Evolutionary conservation across 805 yeast species (phyloP).

Genomic region (Saccharomycopsis sp.): DNA sequence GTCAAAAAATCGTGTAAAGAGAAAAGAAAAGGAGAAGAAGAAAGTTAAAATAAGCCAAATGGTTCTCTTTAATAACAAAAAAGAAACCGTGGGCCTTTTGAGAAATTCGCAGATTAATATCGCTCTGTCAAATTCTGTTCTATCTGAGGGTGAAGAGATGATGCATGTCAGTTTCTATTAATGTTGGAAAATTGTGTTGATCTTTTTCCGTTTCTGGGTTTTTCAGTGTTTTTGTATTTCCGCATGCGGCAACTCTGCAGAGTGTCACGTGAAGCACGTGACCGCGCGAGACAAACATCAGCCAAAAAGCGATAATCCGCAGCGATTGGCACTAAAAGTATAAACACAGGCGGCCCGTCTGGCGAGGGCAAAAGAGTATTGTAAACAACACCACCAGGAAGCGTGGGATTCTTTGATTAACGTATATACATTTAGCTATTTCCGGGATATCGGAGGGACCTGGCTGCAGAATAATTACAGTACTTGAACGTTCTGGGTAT

Average conservation of each 20-base stretch:
- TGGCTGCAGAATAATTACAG: too few relatives aligned
- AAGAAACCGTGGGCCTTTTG: background rate
- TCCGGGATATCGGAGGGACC: background rate
- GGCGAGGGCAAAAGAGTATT: background rate
- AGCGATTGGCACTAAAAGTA: background rate
- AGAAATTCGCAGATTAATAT: background rate
- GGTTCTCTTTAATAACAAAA: background rate
- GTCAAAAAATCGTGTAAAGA: background rate
- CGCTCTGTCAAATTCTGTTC: background rate
- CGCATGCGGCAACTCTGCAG: background rate
- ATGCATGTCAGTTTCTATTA: background rate
- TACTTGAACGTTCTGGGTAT: background rate
- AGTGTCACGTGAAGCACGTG: background rate
- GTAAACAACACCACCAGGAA: background rate
- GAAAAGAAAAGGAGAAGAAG: conserved; percentile 3
- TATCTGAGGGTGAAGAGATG: background rate
- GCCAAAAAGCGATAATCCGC: background rate
- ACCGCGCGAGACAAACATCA: background rate
- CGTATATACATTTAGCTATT: background rate
- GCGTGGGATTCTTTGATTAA: background rate
- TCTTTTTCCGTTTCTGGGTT: background rate
- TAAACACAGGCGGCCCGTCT: background rate
- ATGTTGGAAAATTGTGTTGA: background rate
- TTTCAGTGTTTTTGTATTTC: background rate
- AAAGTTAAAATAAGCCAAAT: conserved; percentile 1